Evolutionary conservation across 2,329 filamentous ascomycete genomes (phyloP).

Genomic region (Diaporthe amygdali): DNA sequence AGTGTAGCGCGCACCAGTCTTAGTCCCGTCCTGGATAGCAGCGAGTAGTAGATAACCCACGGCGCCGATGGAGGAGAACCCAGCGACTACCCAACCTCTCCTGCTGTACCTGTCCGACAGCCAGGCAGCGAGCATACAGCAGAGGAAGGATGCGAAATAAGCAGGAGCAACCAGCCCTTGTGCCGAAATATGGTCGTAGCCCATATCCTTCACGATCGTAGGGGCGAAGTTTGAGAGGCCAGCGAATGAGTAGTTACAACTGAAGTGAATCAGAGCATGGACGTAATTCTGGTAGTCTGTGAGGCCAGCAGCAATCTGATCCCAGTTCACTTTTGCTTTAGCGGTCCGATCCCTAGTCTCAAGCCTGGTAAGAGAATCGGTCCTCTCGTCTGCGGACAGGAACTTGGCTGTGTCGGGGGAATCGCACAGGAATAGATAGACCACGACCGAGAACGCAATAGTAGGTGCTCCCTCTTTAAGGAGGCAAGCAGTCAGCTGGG

Average conservation of each 20-base stretch:
- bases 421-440: neutral
- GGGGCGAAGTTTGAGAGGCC: neutral
- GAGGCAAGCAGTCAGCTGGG: neutral
- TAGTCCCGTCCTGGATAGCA: conserved; percentile 31
- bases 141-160: conserved; percentile 45
- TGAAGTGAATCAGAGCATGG: neutral
- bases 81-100: conserved; percentile 40
- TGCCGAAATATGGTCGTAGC: neutral
- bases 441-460: neutral
- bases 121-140: conserved; percentile 36
- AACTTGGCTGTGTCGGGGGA: neutral
- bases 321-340: neutral
- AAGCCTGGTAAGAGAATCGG: neutral
- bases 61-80: conserved; percentile 31
- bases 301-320: neutral
- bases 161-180: conserved; percentile 32
- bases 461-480: neutral
- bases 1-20: conserved; percentile 39
- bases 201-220: neutral
- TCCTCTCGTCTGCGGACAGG: neutral
- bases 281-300: neutral
- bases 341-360: neutral
- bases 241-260: neutral
- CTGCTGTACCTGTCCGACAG: conserved; percentile 41
- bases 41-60: conserved; percentile 41